Evolutionary conservation across 2,329 filamentous ascomycete species (phyloP), one percentile per base, ranked within the genome.

Genomic region (Colletotrichum theobromicola): DNA sequence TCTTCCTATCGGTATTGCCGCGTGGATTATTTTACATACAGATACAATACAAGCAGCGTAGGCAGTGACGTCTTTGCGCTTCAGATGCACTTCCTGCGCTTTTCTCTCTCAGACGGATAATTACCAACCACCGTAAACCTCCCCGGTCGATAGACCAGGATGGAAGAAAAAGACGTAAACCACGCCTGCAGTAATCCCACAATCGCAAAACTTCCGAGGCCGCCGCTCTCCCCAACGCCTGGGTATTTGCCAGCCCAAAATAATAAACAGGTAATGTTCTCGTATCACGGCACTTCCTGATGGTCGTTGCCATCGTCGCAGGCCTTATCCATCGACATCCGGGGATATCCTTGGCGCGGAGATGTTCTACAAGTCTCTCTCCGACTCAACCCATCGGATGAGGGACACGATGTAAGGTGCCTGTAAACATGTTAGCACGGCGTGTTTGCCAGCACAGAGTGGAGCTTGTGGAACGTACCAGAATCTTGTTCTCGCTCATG

Each of bases 401-500:
- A 75, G 73, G 18, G 73, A 75, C 16, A 70, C 65, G 10, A 75
- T 62, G 26, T 75, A 67, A 21, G 70, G 71, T 21, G 63, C 64
- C 73, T 75, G 30, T 16, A 28, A 24, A 37, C 15, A 28, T n/a
- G 37, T 73, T 61, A 68, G 66, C n/a, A 35, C 32, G 63, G 18
- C 28, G 30, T 28, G 24, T 18, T 57, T 42, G 7, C 32, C 5
- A 55, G 18, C 7, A 24, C 26, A 32, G 24, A 35, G 16, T 18
- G 26, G 24, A 30, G 26, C n/a, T 21, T 12, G n/a, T 50, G 42
- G 58, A 50, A 84, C 88, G 78, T 84, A 91, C 90, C 84, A 93
- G 81, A 70, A 88, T 86, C 81, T 86, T 87, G 77, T 95, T 95
- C 81, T 94, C 91, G 35, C 92, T 90, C 85, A 94, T 89, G 57